These are phyloP conservation scores for Pichia cabralensis DNA, from an alignment of 805 yeast genomes.

Conservation along the genomic window DNA sequence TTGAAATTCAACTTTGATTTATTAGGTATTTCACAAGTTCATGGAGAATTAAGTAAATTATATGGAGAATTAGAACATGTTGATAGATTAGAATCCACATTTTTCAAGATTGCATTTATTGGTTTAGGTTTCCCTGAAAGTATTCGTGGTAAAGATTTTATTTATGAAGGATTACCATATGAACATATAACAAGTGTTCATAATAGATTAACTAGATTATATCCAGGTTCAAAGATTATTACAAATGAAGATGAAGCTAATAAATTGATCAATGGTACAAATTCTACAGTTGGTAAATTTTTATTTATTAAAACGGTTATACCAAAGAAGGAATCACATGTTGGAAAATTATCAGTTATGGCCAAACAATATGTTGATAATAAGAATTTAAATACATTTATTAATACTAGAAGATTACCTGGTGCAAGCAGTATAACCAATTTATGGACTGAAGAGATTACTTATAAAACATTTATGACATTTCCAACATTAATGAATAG, in stretches of 20 bases:
- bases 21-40: constrained; percentile 62
- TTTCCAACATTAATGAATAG: constrained; percentile 88
- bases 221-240: constrained; percentile 74
- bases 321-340: constrained; percentile 42
- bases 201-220: constrained; percentile 59
- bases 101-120: constrained; percentile 67
- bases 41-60: constrained; percentile 55
- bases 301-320: constrained; percentile 64
- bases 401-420: constrained; percentile 60
- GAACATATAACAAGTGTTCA: constrained; percentile 81
- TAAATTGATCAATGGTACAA: constrained; percentile 34
- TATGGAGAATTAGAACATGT: constrained; percentile 56
- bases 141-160: constrained; percentile 64
- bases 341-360: constrained; percentile 42
- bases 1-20: constrained; percentile 66
- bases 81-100: constrained; percentile 68
- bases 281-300: constrained; percentile 53
- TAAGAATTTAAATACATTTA: constrained; percentile 60
- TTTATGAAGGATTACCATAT: constrained; percentile 79
- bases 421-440: constrained; percentile 64
- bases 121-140: constrained; percentile 81
- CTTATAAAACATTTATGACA: constrained; percentile 61
- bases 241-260: constrained; percentile 45
- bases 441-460: constrained; percentile 82
- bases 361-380: constrained; percentile 68